Evolutionary conservation across 2,329 filamentous ascomycete genomes (phyloP).

Genomic region (Botrytis medusae): DNA sequence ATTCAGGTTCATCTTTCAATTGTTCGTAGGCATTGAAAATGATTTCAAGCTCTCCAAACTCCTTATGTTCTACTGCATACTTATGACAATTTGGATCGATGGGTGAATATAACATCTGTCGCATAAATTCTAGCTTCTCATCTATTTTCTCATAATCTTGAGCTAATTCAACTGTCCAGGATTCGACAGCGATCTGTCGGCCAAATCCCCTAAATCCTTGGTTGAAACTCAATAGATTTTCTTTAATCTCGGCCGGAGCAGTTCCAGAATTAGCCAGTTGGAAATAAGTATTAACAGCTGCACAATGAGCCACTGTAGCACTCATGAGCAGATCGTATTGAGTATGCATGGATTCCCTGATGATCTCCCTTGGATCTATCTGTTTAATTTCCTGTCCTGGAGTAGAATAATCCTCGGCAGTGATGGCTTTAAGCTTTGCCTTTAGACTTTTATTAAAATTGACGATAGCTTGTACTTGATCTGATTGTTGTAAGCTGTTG

Average conservation of each 20-base stretch:
- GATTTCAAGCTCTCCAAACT: not conserved
- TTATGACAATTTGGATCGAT: not conserved
- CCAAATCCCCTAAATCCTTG: not conserved
- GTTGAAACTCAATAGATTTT: conserved; percentile 1
- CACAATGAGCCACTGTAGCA: not conserved
- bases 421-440: not conserved
- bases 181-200: not conserved
- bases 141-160: conserved; percentile 1
- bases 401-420: not conserved
- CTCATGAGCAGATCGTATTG: not conserved
- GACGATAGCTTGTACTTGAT: not conserved
- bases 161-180: not conserved
- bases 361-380: not conserved
- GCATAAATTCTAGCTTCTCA: not conserved
- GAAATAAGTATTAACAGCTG: not conserved
- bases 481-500: not conserved
- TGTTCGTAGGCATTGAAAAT: not conserved
- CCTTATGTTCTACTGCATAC: not conserved
- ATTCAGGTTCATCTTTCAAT: not conserved
- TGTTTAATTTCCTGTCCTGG: not conserved
- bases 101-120: not conserved
- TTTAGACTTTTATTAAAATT: not conserved
- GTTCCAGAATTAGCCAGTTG: not conserved
- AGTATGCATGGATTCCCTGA: not conserved
- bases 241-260: not conserved